These are phyloP conservation scores for Microascus cirrosus DNA, from an alignment of 2,329 filamentous ascomycete genomes.

Conservation along the genomic window DNA sequence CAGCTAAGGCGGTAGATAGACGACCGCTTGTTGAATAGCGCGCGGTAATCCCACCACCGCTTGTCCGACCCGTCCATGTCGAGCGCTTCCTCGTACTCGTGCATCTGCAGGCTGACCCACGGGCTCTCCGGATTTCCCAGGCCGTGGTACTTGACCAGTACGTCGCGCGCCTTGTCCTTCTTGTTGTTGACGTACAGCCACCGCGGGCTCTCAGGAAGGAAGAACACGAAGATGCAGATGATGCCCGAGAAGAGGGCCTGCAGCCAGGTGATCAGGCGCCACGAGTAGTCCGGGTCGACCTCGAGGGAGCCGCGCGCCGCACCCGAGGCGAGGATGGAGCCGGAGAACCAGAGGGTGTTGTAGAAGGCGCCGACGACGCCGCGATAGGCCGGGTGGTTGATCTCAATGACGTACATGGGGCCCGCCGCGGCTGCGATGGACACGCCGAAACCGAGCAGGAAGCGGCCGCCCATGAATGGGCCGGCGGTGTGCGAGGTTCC, in stretches of 20 bases:
- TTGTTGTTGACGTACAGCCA: conserved; percentile 28
- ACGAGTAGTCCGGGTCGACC: conserved; percentile 22
- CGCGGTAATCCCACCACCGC: conserved; percentile 35
- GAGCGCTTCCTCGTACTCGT: conserved; percentile 29
- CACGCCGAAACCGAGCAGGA: conserved; percentile 46
- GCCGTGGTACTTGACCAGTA: conserved; percentile 30
- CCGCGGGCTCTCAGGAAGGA: conserved; percentile 29
- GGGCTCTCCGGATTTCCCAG: conserved; percentile 28
- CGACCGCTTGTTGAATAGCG: conserved; percentile 27
- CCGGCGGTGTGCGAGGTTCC: conserved; percentile 22
- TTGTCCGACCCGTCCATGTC: conserved; percentile 31
- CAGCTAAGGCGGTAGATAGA: conserved; percentile 27
- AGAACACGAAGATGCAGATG: conserved; percentile 20
- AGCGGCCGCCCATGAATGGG: conserved; percentile 45
- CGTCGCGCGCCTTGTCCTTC: conserved; percentile 19
- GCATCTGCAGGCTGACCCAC: conserved; percentile 33
- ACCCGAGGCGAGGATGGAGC: conserved; percentile 32
- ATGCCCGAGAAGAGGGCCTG: conserved; percentile 30
- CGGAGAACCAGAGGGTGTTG: conserved; percentile 31
- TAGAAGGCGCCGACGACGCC: conserved; percentile 49
- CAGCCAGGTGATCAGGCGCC: conserved; percentile 30
- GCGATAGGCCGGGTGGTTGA: conserved; percentile 51
- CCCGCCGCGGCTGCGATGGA: conserved; percentile 47
- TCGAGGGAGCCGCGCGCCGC: conserved; percentile 31
- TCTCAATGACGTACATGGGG: conserved; percentile 53